Percentiles rank a stretch among this genome's conserved stretches.
Evolutionary conservation across 129 eudicot genomes (phyloP).

Genomic region (Tagetes erecta): DNA sequence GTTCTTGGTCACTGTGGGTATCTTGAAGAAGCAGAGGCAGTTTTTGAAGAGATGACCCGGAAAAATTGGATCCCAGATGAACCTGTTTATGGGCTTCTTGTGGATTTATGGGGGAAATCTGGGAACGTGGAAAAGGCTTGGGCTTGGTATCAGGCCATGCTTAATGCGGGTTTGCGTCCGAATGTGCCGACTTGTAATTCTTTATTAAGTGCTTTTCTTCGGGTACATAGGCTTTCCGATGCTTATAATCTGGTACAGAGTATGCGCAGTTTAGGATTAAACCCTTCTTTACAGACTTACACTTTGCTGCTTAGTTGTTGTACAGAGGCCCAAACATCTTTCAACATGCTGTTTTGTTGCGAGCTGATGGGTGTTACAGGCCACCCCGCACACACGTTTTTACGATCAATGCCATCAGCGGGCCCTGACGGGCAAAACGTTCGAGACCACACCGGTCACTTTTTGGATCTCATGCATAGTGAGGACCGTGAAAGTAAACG

Average conservation of each 20-base stretch:
- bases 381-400: constrained; percentile 86
- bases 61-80: constrained; percentile 97
- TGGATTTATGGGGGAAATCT: constrained; percentile 93
- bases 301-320: constrained; percentile 92
- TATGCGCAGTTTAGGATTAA: constrained; percentile 77
- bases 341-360: constrained; percentile 75
- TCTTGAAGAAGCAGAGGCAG: constrained; percentile 89
- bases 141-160: constrained; percentile 92
- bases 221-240: constrained; percentile 80
- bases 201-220: constrained; percentile 83
- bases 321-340: constrained; percentile 83
- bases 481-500: constrained; percentile 97
- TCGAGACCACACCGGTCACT: constrained; percentile 64
- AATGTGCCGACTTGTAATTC: constrained; percentile 98
- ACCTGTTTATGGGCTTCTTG: constrained; percentile 94
- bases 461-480: constrained; percentile 94
- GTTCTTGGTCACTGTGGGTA: constrained; percentile 97
- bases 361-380: constrained; percentile 82
- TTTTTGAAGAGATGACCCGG: constrained; percentile 82
- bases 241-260: constrained; percentile 72
- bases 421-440: constrained; percentile 96
- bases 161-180: constrained; percentile 77
- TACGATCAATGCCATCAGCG: constrained; percentile 83
- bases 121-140: constrained; percentile 91
- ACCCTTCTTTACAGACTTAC: constrained; percentile 84